These are phyloP conservation scores for Hanseniaspora meyeri DNA, from an alignment of 805 yeast species.

Conservation along the genomic window DNA sequence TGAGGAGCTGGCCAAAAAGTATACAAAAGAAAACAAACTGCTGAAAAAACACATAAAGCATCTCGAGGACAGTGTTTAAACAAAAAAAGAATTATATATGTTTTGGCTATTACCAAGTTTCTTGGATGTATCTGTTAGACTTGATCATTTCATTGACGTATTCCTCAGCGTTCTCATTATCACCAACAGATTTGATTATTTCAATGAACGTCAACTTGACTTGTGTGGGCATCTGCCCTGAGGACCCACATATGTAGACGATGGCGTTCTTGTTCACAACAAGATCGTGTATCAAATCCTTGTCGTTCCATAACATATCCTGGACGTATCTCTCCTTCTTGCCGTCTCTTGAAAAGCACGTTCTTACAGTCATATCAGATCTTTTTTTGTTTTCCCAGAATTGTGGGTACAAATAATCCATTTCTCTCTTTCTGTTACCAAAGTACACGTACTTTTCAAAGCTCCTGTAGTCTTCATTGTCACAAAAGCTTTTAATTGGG, in stretches of 20 bases:
- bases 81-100: constrained; percentile 18
- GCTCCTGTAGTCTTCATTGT: constrained; percentile 29
- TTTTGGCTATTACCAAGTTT: constrained; percentile 56
- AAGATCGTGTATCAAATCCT: constrained; percentile 38
- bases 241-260: constrained; percentile 79
- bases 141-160: constrained; percentile 50
- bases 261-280: constrained; percentile 45
- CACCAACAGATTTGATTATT: constrained; percentile 39
- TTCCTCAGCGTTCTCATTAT: constrained; percentile 33
- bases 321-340: constrained; percentile 56
- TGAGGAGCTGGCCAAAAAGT: constrained; percentile 74
- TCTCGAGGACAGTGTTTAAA: background rate
- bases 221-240: constrained; percentile 87
- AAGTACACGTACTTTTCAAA: constrained; percentile 36
- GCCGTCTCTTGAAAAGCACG: constrained; percentile 41
- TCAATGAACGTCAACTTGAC: constrained; percentile 69
- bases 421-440: constrained; percentile 72
- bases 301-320: constrained; percentile 46
- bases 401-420: constrained; percentile 28
- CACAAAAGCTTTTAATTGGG: constrained; percentile 68
- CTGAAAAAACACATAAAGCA: constrained; percentile 29
- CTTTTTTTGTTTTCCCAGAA: background rate
- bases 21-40: constrained; percentile 57
- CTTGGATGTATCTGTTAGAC: constrained; percentile 61
- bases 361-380: background rate